Evolutionary conservation across 371 early-diverging fungal species (phyloP), one percentile per base, ranked within the genome.

Genomic region (Batrachochytrium dendrobatidis): DNA sequence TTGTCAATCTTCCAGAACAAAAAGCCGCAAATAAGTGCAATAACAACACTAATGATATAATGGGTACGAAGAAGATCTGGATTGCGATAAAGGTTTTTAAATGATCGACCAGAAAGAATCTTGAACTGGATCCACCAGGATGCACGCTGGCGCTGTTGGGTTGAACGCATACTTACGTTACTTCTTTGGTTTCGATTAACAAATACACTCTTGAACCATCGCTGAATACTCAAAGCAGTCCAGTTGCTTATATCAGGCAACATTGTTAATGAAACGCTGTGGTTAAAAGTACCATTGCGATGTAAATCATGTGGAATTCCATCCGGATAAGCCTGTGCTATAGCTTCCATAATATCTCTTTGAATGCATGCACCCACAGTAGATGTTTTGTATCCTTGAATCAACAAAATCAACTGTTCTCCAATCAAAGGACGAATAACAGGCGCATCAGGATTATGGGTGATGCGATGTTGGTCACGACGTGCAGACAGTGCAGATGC

Each of bases 61-160:
- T 94, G 92, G 53, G 86, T 76, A 56, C 86, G 78, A 83, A 94
- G 84, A 35, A 92, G 70, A 70, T 86, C 81, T 2, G 91, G 91
- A 56, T 91, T 91, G 15, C 95, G 82, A 63, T 90, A 91, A 8
- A 94, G 72, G 62, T 92, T 89, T 62, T 86, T 87, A 71, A 94
- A 85, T 3, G 92, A 88, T 33, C 94, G 77, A 15, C 83, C 80
- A 20, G 87, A 83, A 31, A 94, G 69, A 25, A 94, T 89, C 34
- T 65, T 74, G 70, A 91, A 91, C 61, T 94, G 95, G 3, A 82
- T 83, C 56, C 74, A 73, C 60, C 80, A 77, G 0, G 86, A 76
- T 5, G 88, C 84, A 1, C 89, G 81, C 43, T 28, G 30, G 3
- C 51, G 51, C 51, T 51, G 51, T n/a, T 3, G 3, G 30, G 51